Conservation (phyloP, 495 filamentous ascomycete species). For the Cryomyces antarcticus region DNA sequence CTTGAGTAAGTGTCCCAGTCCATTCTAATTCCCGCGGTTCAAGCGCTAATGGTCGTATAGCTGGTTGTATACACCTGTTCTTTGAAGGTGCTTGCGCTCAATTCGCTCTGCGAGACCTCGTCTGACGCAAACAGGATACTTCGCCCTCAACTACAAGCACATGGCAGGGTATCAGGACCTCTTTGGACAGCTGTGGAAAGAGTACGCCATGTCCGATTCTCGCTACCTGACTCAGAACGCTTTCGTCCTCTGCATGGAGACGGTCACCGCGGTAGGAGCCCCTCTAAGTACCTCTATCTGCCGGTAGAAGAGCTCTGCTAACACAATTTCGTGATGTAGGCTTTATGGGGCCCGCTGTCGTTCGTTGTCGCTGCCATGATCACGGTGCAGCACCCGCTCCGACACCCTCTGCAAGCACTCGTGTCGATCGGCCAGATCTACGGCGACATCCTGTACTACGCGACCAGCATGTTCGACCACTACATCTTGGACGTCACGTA, state of each 20-base stretch:
- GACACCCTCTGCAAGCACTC: conserved; percentile 51
- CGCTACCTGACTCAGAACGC: conserved; percentile 60
- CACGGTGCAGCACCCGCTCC: conserved; percentile 32
- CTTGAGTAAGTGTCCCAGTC: conserved; percentile 24
- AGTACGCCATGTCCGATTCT: conserved; percentile 68
- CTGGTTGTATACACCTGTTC: conserved; percentile 48
- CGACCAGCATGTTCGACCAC: conserved; percentile 52
- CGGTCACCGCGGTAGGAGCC: conserved; percentile 49
- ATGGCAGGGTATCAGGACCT: conserved; percentile 40
- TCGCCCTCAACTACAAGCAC: conserved; percentile 39
- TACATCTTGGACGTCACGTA: conserved; percentile 34
- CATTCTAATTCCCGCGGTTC: neutral
- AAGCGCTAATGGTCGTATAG: conserved; percentile 15
- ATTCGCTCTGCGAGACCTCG: neutral
- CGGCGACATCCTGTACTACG: conserved; percentile 70
- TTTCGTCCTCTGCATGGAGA: conserved; percentile 71
- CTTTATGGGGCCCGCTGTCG: conserved; percentile 66
- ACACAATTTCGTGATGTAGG: conserved; percentile 16
- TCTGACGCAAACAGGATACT: conserved; percentile 36
- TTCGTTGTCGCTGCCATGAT: conserved; percentile 43
- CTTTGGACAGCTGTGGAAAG: conserved; percentile 73
- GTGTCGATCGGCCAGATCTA: conserved; percentile 69
- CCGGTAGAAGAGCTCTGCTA: neutral
- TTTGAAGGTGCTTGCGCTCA: conserved; percentile 38
- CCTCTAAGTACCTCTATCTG: neutral